Conservation (phyloP, 2,329 filamentous ascomycete genomes). For the Aphanocladium album region DNA sequence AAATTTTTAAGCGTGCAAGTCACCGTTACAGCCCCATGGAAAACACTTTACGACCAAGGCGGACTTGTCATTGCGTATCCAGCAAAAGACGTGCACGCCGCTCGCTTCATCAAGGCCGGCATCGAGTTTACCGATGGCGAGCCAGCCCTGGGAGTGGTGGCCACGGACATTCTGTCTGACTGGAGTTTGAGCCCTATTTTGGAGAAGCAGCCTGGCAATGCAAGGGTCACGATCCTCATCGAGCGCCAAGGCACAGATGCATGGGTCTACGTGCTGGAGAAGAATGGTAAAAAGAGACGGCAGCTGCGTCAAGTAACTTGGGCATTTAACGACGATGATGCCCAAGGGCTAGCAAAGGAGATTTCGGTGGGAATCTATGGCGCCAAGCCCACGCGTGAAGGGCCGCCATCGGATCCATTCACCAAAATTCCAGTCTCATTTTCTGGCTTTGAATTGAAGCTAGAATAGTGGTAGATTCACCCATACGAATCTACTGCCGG, state of each 20-base stretch:
- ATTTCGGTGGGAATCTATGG: conserved; percentile 16
- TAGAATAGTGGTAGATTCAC: neutral
- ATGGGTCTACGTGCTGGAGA: conserved; percentile 18
- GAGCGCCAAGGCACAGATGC: conserved; percentile 16
- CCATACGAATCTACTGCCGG: neutral
- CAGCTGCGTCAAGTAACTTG: conserved; percentile 16
- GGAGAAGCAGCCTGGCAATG: conserved; percentile 13
- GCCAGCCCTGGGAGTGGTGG: conserved; percentile 16
- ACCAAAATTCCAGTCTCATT: conserved; percentile 15
- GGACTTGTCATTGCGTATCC: conserved; percentile 16
- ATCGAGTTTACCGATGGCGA: conserved; percentile 17
- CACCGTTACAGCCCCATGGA: conserved; percentile 16
- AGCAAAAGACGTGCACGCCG: neutral
- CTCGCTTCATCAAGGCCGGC: conserved; percentile 18
- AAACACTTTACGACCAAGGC: conserved; percentile 19
- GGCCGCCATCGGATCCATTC: conserved; percentile 6
- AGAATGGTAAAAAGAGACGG: neutral
- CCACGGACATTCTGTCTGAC: conserved; percentile 16
- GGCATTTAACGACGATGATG: conserved; percentile 16
- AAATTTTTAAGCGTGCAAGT: conserved; percentile 16
- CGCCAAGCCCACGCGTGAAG: conserved; percentile 18
- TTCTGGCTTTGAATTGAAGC: conserved; percentile 13
- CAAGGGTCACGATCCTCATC: conserved; percentile 13
- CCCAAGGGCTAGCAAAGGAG: conserved; percentile 11
- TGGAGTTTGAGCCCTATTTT: conserved; percentile 16